These are phyloP conservation scores for Diaporthe vaccinii DNA, from an alignment of 2,329 filamentous ascomycete genomes.

Conservation along the genomic window DNA sequence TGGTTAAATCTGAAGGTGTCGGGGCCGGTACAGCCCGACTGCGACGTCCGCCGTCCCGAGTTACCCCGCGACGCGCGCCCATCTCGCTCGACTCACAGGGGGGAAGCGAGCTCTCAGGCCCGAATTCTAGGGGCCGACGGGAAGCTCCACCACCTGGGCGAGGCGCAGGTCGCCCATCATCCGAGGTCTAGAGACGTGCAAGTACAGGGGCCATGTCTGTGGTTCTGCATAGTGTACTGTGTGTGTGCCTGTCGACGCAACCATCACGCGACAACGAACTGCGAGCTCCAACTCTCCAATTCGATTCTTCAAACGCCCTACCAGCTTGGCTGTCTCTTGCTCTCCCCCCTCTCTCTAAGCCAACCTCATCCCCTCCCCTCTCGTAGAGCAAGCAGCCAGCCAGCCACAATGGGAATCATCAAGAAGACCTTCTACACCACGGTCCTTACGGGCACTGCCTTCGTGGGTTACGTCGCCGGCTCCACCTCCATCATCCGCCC, in stretches of 20 bases:
- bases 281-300: background rate
- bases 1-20: background rate
- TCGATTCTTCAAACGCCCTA: background rate
- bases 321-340: background rate
- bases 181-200: background rate
- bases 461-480: conserved; percentile 65
- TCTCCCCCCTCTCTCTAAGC: background rate
- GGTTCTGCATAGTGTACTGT: background rate
- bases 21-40: conserved; percentile 27
- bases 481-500: conserved; percentile 70
- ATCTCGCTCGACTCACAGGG: conserved; percentile 3
- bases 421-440: conserved; percentile 60
- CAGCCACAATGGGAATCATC: conserved; percentile 65
- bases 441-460: conserved; percentile 64
- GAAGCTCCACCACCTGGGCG: background rate
- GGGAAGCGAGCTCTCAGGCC: background rate
- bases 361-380: background rate
- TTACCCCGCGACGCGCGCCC: conserved; percentile 24
- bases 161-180: conserved; percentile 15
- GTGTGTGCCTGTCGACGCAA: conserved; percentile 3
- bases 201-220: background rate
- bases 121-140: conserved; percentile 5
- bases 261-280: conserved; percentile 20
- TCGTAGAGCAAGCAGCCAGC: conserved; percentile 9
- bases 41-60: conserved; percentile 9